Percentiles rank a stretch among this genome's conserved stretches.
Evolutionary conservation across 805 yeast genomes (phyloP).

Genomic region (Pichia membranifaciens): DNA sequence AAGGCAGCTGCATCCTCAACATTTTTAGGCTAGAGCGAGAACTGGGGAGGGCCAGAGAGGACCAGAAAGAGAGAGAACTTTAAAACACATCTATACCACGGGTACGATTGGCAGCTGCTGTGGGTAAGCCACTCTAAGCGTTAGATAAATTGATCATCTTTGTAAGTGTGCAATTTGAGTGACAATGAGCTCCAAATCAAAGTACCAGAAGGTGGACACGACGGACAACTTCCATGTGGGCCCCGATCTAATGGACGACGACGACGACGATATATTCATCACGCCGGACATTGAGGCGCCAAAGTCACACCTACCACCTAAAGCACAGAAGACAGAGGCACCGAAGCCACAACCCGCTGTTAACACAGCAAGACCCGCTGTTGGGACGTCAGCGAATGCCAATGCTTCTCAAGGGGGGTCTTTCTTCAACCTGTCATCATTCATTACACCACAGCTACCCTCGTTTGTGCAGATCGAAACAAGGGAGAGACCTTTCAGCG

Average conservation of each 20-base stretch:
- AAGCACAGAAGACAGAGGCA: constrained; percentile 2
- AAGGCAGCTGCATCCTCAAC: too few relatives aligned
- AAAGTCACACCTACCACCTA: constrained; percentile 3
- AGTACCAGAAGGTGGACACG: constrained; percentile 6
- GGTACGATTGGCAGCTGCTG: too few relatives aligned
- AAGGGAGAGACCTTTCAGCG: constrained; percentile 46
- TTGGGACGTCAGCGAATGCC: constrained; percentile 8
- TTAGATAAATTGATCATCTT: too few relatives aligned
- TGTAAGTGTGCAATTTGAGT: too few relatives aligned
- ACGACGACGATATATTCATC: constrained; percentile 31
- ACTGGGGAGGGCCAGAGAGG: too few relatives aligned
- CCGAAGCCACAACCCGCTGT: neutral
- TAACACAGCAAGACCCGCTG: constrained; percentile 1
- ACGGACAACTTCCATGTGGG: constrained; percentile 10
- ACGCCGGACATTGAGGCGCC: constrained; percentile 27
- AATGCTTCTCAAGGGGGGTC: constrained; percentile 3
- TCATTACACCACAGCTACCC: constrained; percentile 30
- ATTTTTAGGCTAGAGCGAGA: too few relatives aligned
- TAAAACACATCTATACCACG: too few relatives aligned
- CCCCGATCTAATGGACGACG: constrained; percentile 8
- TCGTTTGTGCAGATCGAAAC: constrained; percentile 25
- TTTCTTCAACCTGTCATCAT: constrained; percentile 28
- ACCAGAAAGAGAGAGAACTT: too few relatives aligned
- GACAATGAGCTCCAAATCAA: constrained; percentile 2
- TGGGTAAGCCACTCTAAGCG: too few relatives aligned